Percentiles rank a stretch among this genome's conserved stretches.
Evolutionary conservation across 1,284 basidiomycete genomes (phyloP).

Genomic region (Cutaneotrichosporon daszewskae): DNA sequence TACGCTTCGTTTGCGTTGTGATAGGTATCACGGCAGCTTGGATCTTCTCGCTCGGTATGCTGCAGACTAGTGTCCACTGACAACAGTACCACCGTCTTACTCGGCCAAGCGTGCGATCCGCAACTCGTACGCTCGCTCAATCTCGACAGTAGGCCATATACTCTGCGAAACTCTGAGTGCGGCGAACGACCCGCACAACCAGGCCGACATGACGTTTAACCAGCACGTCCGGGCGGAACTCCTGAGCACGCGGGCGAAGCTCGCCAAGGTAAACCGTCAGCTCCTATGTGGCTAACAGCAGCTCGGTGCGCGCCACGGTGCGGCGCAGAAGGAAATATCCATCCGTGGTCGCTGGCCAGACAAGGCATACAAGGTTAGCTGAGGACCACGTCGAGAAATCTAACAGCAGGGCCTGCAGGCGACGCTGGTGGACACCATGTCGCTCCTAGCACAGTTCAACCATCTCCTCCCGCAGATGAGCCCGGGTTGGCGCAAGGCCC

Average conservation of each 20-base stretch:
- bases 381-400: too few relatives aligned
- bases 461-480: slow-evolving; percentile 45
- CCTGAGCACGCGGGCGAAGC: slow-evolving; percentile 34
- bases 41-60: slow-evolving; percentile 37
- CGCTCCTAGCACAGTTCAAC: slow-evolving; percentile 42
- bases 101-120: slow-evolving; percentile 46
- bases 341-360: slow-evolving; percentile 45
- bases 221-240: slow-evolving; percentile 29
- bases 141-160: slow-evolving; percentile 44
- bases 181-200: slow-evolving; percentile 38
- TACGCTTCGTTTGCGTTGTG: slow-evolving; percentile 46
- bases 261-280: too few relatives aligned
- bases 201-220: slow-evolving; percentile 21
- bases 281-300: too few relatives aligned
- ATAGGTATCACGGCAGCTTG: slow-evolving; percentile 43
- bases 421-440: slow-evolving; percentile 39
- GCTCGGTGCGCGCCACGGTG: slow-evolving; percentile 39
- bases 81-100: slow-evolving; percentile 46
- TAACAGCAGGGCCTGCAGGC: slow-evolving; percentile 38
- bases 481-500: slow-evolving; percentile 62
- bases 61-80: slow-evolving; percentile 5
- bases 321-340: slow-evolving; percentile 44
- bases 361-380: slow-evolving; percentile 42
- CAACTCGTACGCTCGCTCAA: slow-evolving; percentile 44
- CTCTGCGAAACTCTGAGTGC: slow-evolving; percentile 47